Base-by-base conservation (phyloP, 257 asterid species). In the Plantago major region DNA sequence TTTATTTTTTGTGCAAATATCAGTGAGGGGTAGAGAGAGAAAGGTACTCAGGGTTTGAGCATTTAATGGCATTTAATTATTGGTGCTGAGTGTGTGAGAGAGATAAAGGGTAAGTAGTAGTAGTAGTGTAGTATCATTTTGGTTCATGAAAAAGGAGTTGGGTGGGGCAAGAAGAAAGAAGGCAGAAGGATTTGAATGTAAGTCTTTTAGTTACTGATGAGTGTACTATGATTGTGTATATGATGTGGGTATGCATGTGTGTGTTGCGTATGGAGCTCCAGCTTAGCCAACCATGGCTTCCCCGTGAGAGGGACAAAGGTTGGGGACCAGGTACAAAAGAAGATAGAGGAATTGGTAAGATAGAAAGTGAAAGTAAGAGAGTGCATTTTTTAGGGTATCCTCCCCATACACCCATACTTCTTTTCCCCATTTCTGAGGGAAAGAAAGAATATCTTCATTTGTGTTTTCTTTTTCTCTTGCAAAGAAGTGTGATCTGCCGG, bases 291-390 rank as follows among this genome's bases (percentile, higher is more conserved):
- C 83, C 80, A 83, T 81, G 88, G 92, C 78, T 76, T 70, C 67
- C 84, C 73, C 84, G 86, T 87, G 96, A 83, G 80, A 77, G 67
- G 76, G 87, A 81, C 82, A 62, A 81, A 69, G 68, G 56, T 66
- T 52, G 74, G 86, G 77, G 79, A 62, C 79, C 76, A 76, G 55
- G 59, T 51, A 54, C 26, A 63, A 50, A 53, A 43, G 58, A 37
- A 12, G 72, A 17, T 40, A 63, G 52, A 60, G 46, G 59, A 62
- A 51, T 53, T 68, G 58, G 14, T 40, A 58, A 58, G 40, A 9
- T 51, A 66, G 46, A 37, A 45, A 30, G 51, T 14, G 47, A 58
- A 43, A 66, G 46, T 50, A 66, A 66, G 56, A 8, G 67, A 59
- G 42, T 9, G 26, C 69, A 73, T 74, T 58, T 55, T 69, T 58